Evolutionary conservation across 371 early-diverging fungal species (phyloP), one percentile per base, ranked within the genome.

Genomic region (Smittium mucronatum): DNA sequence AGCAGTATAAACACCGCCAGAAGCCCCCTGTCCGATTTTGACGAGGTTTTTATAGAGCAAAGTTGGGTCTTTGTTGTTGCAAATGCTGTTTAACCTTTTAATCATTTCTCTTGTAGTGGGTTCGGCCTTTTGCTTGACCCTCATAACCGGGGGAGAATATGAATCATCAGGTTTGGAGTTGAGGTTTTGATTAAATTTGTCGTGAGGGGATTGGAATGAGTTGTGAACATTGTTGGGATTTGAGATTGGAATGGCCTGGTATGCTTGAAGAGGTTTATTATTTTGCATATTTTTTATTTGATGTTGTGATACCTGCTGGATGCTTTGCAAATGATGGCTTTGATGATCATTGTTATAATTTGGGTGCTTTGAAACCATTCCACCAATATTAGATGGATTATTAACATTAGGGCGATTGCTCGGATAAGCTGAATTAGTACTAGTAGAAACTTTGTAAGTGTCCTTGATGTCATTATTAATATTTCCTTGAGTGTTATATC

Each of bases 1-100:
- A 1, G 94, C 95, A 1, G 90, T 92, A 71, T 84, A 94, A 0
- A 96, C 97, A 63, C 93, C 92, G 33, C 94, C 96, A n/a, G 93
- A 93, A 1, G 96, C 94, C 33, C 95, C 96, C 83, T 95, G 96
- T 8, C 96, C 95, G 81, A 97, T 93, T 82, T 94, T 93, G 67
- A 88, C 85, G 72, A 94, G 83, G 76, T 89, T 89, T 57, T 83
- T 78, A 74, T 91, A 90, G 57, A 86, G 73, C 69, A 75, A 81
- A 58, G 85, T 86, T 15, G 95, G 95, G 81, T 97, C 95, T 31
- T 88, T 93, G 68, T 86, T 88, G 36, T 89, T 93, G 79, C 94
- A 94, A 58, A 97, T 89, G 2, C 89, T 87, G 72, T 85, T 81
- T 30, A 97, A 82, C 34, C 89, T 84, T 30, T 87, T 88, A 64